phyloP scores from a whole-genome alignment of 208 protist species.

The Crithidia fasciculata region DNA sequence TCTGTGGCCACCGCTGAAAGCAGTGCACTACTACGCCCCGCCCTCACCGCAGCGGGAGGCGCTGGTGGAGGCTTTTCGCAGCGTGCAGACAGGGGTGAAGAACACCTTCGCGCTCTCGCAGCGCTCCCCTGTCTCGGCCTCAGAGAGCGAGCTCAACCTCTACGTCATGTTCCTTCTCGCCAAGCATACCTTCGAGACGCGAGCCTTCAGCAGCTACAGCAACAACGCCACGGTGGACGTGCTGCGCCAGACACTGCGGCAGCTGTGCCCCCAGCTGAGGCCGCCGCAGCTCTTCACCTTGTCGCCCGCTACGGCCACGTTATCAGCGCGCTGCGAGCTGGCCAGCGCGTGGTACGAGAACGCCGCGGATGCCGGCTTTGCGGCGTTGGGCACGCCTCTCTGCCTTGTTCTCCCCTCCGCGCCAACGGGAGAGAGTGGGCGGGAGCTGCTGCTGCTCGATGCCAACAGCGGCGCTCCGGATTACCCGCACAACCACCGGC shows the following conservation, averaged over 20 bases:
- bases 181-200: slow-evolving; percentile 8
- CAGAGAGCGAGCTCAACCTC: slow-evolving; percentile 34
- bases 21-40: background rate
- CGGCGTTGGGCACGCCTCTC: slow-evolving; percentile 43
- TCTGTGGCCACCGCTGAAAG: slow-evolving; percentile 25
- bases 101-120: slow-evolving; percentile 15
- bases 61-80: slow-evolving; percentile 13
- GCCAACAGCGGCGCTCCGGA: background rate
- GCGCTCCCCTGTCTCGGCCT: slow-evolving; percentile 24
- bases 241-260: slow-evolving; percentile 13
- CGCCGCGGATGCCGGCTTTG: slow-evolving; percentile 13
- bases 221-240: background rate
- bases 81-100: slow-evolving; percentile 15
- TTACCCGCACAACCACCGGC: background rate
- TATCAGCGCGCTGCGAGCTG: slow-evolving; percentile 48
- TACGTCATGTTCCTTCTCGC: slow-evolving; percentile 28
- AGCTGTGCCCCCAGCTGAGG: slow-evolving; percentile 12
- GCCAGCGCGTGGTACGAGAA: slow-evolving; percentile 37
- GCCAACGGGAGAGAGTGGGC: slow-evolving; percentile 10
- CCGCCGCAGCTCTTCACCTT: slow-evolving; percentile 21
- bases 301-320: slow-evolving; percentile 1
- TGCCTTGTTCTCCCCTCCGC: slow-evolving; percentile 31
- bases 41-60: background rate
- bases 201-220: background rate
- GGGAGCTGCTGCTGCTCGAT: slow-evolving; percentile 29